These are phyloP conservation scores for Cladobotryum mycophilum DNA, from an alignment of 2,329 filamentous ascomycete species.

Conservation along the genomic window DNA sequence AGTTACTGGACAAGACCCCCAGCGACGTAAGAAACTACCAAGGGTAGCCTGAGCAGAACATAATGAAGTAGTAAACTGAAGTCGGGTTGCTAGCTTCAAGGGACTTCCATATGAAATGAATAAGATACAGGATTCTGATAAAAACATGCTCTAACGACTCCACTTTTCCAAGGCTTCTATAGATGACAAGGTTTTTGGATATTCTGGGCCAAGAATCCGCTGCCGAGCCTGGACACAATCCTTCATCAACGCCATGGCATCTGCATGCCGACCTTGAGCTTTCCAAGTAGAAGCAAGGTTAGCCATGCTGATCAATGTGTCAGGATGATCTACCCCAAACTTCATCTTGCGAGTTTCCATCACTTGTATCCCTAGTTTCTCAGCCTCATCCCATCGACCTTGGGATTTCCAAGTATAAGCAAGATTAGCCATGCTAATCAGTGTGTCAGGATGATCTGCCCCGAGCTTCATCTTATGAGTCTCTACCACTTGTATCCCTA, in stretches of 20 bases:
- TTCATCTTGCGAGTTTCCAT: neutral
- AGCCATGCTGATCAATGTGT: neutral
- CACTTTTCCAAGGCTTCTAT: neutral
- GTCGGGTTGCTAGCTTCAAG: too few species aligned
- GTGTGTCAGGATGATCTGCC: conserved; percentile 1
- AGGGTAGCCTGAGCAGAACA: too few species aligned
- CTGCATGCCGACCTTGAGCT: neutral
- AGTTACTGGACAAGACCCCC: too few species aligned
- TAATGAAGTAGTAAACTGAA: too few species aligned
- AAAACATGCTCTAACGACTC: neutral
- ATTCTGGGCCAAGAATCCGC: neutral
- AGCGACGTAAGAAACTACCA: too few species aligned
- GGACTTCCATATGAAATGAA: too few species aligned
- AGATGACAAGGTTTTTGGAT: neutral
- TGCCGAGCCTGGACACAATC: neutral
- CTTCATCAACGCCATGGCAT: neutral
- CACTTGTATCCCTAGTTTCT: conserved; percentile 1
- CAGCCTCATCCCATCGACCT: conserved; percentile 1
- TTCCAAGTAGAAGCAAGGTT: neutral
- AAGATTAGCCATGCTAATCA: conserved; percentile 8
- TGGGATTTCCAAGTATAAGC: conserved; percentile 4
- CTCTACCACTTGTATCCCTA: neutral
- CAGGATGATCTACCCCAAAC: too few species aligned
- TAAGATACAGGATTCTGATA: neutral
- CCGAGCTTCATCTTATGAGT: neutral